phyloP scores from a whole-genome alignment of 2,329 filamentous ascomycete genomes.

The Niveomyces coronatus region DNA sequence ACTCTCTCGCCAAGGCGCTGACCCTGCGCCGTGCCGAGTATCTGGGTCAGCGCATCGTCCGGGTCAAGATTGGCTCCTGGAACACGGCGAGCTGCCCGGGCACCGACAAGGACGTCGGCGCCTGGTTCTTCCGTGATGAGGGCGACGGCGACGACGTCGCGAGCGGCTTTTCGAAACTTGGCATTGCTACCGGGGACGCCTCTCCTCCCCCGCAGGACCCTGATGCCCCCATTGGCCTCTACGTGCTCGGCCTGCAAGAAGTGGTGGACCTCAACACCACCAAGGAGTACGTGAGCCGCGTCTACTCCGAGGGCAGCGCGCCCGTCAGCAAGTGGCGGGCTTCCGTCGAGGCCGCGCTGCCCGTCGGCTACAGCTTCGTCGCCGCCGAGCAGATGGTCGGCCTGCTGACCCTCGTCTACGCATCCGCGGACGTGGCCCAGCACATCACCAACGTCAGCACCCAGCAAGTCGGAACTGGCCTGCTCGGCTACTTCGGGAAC shows the following conservation, averaged over 20 bases:
- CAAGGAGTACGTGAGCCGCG: slow-evolving; percentile 60
- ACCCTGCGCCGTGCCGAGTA: slow-evolving; percentile 71
- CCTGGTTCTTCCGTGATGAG: slow-evolving; percentile 77
- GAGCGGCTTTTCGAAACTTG: slow-evolving; percentile 47
- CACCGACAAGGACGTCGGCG: slow-evolving; percentile 76
- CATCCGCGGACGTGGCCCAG: slow-evolving; percentile 62
- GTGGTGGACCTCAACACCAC: slow-evolving; percentile 77
- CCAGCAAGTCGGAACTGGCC: slow-evolving; percentile 73
- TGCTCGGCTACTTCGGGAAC: slow-evolving; percentile 91
- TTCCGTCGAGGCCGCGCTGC: slow-evolving; percentile 63
- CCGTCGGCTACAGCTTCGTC: slow-evolving; percentile 64
- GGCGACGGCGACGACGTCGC: no score
- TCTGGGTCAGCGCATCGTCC: slow-evolving; percentile 60
- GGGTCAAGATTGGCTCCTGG: slow-evolving; percentile 89
- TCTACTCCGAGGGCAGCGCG: slow-evolving; percentile 58
- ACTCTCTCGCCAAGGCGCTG: slow-evolving; percentile 54
- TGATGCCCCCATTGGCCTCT: slow-evolving; percentile 65
- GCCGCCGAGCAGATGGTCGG: slow-evolving; percentile 80
- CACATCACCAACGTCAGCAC: slow-evolving; percentile 76
- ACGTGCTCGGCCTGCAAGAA: slow-evolving; percentile 85
- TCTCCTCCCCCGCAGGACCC: slow-evolving; percentile 20
- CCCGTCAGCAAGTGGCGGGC: slow-evolving; percentile 71
- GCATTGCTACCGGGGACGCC: slow-evolving; percentile 28
- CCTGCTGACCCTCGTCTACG: slow-evolving; percentile 74
- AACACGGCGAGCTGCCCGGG: slow-evolving; percentile 81